Conservation (phyloP, 495 filamentous ascomycete species). For the Aspergillus taichungensis region DNA sequence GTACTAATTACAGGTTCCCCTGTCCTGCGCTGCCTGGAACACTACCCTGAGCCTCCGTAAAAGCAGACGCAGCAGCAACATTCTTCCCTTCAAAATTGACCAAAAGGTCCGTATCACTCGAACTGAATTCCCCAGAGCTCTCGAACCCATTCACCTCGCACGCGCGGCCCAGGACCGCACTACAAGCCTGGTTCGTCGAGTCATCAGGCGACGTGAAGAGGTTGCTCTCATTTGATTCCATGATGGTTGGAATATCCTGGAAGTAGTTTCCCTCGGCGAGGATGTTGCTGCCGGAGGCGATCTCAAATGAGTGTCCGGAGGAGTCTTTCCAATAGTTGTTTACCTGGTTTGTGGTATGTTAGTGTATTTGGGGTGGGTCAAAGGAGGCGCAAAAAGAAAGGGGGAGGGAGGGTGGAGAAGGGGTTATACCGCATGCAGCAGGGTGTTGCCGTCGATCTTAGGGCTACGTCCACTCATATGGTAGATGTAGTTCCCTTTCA, state of each 20-base stretch:
- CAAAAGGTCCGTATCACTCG: slow-evolving; percentile 34
- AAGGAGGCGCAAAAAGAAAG: not conserved
- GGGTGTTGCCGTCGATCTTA: slow-evolving; percentile 34
- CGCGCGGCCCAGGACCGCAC: slow-evolving; percentile 30
- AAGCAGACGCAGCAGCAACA: slow-evolving; percentile 28
- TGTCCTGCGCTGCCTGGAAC: slow-evolving; percentile 27
- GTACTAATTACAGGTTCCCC: slow-evolving; percentile 19
- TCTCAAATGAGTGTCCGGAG: slow-evolving; percentile 48
- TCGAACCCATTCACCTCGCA: slow-evolving; percentile 42
- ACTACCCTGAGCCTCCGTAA: slow-evolving; percentile 6
- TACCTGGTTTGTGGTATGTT: slow-evolving; percentile 19
- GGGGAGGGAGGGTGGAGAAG: not conserved
- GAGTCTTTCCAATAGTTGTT: slow-evolving; percentile 53
- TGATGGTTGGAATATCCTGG: slow-evolving; percentile 34
- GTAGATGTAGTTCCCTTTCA: slow-evolving; percentile 43
- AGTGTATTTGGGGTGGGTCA: too few species aligned
- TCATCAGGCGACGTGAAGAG: slow-evolving; percentile 33
- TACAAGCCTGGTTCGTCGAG: slow-evolving; percentile 30
- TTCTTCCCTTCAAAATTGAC: slow-evolving; percentile 43
- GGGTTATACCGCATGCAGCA: slow-evolving; percentile 29
- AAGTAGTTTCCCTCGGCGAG: slow-evolving; percentile 55
- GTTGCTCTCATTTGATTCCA: slow-evolving; percentile 26
- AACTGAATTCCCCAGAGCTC: slow-evolving; percentile 29
- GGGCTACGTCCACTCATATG: slow-evolving; percentile 33
- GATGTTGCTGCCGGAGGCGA: slow-evolving; percentile 39